phyloP scores from a whole-genome alignment of 371 early-diverging fungal species.

The Mortierella sp. region DNA sequence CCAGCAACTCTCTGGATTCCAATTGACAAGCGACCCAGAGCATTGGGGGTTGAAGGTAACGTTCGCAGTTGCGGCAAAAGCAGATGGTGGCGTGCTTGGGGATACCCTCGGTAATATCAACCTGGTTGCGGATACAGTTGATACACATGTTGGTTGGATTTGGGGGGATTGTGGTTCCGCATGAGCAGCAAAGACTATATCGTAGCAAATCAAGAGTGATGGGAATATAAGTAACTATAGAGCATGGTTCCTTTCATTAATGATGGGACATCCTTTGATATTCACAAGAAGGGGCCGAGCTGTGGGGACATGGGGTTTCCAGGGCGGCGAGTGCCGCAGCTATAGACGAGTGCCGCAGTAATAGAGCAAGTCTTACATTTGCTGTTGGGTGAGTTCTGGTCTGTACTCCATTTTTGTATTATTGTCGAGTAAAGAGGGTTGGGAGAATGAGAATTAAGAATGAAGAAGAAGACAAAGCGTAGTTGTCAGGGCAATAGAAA shows the following conservation, averaged over 20 bases:
- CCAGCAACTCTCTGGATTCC: constrained; percentile 95
- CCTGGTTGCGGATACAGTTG: constrained; percentile 96
- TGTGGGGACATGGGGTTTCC: background rate
- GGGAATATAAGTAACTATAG: background rate
- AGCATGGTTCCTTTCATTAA: background rate
- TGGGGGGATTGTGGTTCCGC: constrained; percentile 97
- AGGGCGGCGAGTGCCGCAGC: background rate
- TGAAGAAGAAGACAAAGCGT: background rate
- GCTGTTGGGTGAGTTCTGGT: constrained; percentile 3
- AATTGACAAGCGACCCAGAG: constrained; percentile 92
- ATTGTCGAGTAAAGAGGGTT: background rate
- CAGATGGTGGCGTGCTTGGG: constrained; percentile 96
- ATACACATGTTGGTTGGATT: constrained; percentile 99
- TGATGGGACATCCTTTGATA: background rate
- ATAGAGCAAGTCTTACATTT: constrained; percentile 4
- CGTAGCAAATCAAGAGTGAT: background rate
- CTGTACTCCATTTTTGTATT: constrained; percentile 3
- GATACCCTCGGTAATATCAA: constrained; percentile 98
- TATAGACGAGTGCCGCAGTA: background rate
- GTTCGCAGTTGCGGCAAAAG: constrained; percentile 97
- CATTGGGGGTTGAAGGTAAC: constrained; percentile 97
- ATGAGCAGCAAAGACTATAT: constrained; percentile 5
- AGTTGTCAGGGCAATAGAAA: background rate
- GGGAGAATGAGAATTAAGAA: background rate
- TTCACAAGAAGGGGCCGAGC: background rate